A percentile compares a stretch with the other conserved stretches of the same genome.
Evolutionary conservation across 805 yeast genomes (phyloP).

Genomic region (Nadsonia fulvescens): DNA sequence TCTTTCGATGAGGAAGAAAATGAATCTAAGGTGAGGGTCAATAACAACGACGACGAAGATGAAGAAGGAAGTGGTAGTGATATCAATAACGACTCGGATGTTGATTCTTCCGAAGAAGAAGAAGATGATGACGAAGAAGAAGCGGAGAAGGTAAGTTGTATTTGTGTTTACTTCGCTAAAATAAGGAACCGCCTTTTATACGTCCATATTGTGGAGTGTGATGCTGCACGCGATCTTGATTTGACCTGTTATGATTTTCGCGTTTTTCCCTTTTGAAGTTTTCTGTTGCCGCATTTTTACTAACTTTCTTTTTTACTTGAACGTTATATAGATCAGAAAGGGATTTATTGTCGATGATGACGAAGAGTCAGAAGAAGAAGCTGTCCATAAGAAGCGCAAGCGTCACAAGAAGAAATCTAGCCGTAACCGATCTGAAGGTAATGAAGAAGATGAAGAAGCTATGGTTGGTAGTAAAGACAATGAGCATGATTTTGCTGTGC

Average conservation of each 20-base stretch:
- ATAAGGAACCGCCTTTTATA: too few relatives aligned
- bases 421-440: constrained; percentile 2
- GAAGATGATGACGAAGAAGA: constrained; percentile 91
- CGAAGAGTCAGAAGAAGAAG: constrained; percentile 43
- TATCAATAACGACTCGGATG: constrained; percentile 28
- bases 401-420: constrained; percentile 12
- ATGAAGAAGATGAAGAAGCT: constrained; percentile 9
- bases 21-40: constrained; percentile 10
- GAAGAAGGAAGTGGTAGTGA: constrained; percentile 24
- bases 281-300: neutral
- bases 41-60: constrained; percentile 5
- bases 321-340: constrained; percentile 42
- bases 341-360: constrained; percentile 92
- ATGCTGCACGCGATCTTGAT: neutral
- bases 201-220: too few relatives aligned
- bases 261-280: neutral
- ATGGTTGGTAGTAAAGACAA: constrained; percentile 7
- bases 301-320: too few relatives aligned
- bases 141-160: constrained; percentile 29
- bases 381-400: constrained; percentile 16
- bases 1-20: constrained; percentile 1
- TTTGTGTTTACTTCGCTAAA: neutral
- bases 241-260: neutral
- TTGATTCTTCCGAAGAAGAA: constrained; percentile 78
- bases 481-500: neutral